phyloP scores from a whole-genome alignment of 2,329 filamentous ascomycete species.

The Colletotrichum aenigma region DNA sequence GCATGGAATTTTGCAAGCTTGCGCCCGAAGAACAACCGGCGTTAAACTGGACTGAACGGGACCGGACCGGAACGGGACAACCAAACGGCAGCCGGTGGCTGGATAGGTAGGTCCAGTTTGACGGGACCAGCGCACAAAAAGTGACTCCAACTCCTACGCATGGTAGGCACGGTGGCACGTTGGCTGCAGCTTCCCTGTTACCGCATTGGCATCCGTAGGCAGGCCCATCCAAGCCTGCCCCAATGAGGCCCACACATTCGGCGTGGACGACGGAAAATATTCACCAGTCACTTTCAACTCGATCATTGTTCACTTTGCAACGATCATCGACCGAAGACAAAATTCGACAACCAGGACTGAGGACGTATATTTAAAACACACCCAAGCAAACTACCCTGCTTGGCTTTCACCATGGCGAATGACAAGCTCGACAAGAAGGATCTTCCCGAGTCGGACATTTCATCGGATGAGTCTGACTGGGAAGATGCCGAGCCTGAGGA shows the following conservation, averaged over 20 bases:
- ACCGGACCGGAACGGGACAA: not conserved
- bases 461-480: constrained; percentile 53
- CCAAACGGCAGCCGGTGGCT: not conserved
- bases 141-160: not conserved
- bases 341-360: not conserved
- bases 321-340: not conserved
- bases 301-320: not conserved
- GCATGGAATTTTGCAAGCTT: not conserved
- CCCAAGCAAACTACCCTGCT: not conserved
- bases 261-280: not conserved
- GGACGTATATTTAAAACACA: not conserved
- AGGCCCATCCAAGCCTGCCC: not conserved
- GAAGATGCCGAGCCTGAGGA: constrained; percentile 66
- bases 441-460: constrained; percentile 10
- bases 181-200: not conserved
- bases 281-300: not conserved
- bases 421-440: not conserved
- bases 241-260: not conserved
- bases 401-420: not conserved
- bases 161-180: not conserved
- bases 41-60: not conserved
- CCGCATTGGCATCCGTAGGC: not conserved
- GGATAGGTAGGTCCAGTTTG: not conserved
- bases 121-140: not conserved
- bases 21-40: not conserved